Percentiles rank a stretch among this genome's conserved stretches.
These are phyloP conservation scores for Phyllosticta citrichinensis DNA, from an alignment of 2,329 filamentous ascomycete genomes.

Conservation along the genomic window DNA sequence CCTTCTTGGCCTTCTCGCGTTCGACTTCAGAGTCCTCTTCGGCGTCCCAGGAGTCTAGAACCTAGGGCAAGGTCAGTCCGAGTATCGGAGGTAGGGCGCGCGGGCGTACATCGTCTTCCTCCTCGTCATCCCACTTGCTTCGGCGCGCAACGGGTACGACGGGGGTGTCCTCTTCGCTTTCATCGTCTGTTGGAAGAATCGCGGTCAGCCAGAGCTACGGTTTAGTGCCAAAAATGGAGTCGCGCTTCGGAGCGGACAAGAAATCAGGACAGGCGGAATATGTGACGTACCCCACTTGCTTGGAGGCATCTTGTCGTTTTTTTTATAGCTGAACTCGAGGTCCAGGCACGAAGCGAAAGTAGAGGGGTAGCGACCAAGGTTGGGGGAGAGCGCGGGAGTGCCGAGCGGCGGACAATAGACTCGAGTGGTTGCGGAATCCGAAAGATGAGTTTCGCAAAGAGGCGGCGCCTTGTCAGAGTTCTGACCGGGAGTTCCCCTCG, in stretches of 20 bases:
- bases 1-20: slow-evolving; percentile 87
- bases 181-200: slow-evolving; percentile 23
- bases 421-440: slow-evolving; percentile 8
- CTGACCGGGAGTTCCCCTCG: slow-evolving; percentile 1
- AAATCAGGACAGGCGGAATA: slow-evolving; percentile 14
- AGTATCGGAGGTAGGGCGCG: slow-evolving; percentile 22
- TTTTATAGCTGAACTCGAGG: slow-evolving; percentile 9
- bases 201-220: slow-evolving; percentile 11
- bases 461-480: slow-evolving; percentile 3
- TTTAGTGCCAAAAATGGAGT: not conserved
- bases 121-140: slow-evolving; percentile 85
- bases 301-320: slow-evolving; percentile 25
- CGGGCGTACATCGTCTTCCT: slow-evolving; percentile 65
- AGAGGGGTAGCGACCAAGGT: not conserved
- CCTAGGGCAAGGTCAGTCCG: slow-evolving; percentile 39
- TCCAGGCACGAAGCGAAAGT: not conserved
- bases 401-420: not conserved
- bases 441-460: slow-evolving; percentile 3
- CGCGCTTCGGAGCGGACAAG: not conserved
- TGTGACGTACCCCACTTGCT: slow-evolving; percentile 33
- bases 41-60: slow-evolving; percentile 93
- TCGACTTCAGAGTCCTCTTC: slow-evolving; percentile 95
- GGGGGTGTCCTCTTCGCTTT: slow-evolving; percentile 49
- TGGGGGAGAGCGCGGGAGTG: not conserved
- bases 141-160: slow-evolving; percentile 39